phyloP scores from a whole-genome alignment of 2,329 filamentous ascomycete species.

The Aspergillus transmontanensis region DNA sequence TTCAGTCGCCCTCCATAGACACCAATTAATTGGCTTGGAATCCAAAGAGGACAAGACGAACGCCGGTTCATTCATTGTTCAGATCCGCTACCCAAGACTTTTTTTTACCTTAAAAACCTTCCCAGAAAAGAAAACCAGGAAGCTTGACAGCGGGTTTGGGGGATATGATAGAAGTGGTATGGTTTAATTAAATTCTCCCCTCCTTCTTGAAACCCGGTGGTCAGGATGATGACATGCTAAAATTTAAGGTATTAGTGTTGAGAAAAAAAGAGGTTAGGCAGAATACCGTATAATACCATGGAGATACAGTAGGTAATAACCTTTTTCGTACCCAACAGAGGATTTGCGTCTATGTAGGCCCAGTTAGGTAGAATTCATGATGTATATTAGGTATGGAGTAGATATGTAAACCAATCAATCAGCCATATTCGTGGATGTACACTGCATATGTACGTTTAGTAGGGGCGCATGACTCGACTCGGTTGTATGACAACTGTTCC shows the following conservation, averaged over 20 bases:
- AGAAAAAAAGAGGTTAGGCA: not conserved
- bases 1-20: not conserved
- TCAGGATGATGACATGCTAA: not conserved
- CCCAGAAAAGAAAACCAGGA: not conserved
- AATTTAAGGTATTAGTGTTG: not conserved
- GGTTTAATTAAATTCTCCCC: not conserved
- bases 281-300: not conserved
- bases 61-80: not conserved
- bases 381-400: not conserved
- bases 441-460: conserved; percentile 3
- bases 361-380: not conserved
- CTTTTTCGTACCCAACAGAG: conserved; percentile 1
- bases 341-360: not conserved
- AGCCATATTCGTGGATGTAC: not conserved
- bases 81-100: not conserved
- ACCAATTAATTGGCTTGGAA: not conserved
- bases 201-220: not conserved
- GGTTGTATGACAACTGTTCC: not conserved
- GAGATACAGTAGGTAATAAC: not conserved
- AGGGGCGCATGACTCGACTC: not conserved
- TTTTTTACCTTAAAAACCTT: not conserved
- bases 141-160: not conserved
- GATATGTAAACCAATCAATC: not conserved
- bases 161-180: not conserved
- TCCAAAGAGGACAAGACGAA: not conserved